phyloP scores from a whole-genome alignment of 306 rosid genomes.

The Amphicarpaea edgeworthii region DNA sequence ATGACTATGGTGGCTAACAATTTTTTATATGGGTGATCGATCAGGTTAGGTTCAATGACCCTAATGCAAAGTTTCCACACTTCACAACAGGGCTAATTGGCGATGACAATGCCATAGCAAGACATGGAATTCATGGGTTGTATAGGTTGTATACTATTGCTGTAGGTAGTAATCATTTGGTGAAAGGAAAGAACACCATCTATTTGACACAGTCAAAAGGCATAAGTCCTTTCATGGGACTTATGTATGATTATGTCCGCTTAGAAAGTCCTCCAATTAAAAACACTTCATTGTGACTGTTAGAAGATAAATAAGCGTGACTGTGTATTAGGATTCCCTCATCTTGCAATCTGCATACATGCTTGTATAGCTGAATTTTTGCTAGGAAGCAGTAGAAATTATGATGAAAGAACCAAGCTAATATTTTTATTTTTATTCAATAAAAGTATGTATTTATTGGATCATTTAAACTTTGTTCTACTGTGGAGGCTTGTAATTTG shows the following conservation, averaged over 20 bases:
- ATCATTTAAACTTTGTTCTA: neutral
- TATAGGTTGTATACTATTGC: slow-evolving; percentile 53
- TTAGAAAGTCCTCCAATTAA: slow-evolving; percentile 68
- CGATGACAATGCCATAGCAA: slow-evolving; percentile 73
- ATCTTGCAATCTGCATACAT: neutral
- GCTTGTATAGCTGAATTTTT: neutral
- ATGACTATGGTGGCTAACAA: neutral
- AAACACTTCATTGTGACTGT: neutral
- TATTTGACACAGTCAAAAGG: slow-evolving; percentile 64
- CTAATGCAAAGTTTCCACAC: neutral
- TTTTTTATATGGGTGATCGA: slow-evolving; percentile 13
- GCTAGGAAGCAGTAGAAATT: neutral
- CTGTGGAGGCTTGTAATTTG: too few species aligned
- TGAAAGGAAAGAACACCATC: slow-evolving; percentile 61
- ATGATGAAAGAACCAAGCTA: neutral
- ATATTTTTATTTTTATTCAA: neutral
- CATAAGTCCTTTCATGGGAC: slow-evolving; percentile 50
- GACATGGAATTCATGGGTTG: slow-evolving; percentile 88
- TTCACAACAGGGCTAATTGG: slow-evolving; percentile 62
- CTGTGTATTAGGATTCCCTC: neutral
- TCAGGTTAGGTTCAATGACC: slow-evolving; percentile 70
- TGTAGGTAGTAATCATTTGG: slow-evolving; percentile 46
- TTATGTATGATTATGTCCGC: slow-evolving; percentile 88
- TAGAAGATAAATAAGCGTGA: neutral
- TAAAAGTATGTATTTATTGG: neutral